Conservation (phyloP, 345 rosid genomes). For the Euphorbia lathyris region DNA sequence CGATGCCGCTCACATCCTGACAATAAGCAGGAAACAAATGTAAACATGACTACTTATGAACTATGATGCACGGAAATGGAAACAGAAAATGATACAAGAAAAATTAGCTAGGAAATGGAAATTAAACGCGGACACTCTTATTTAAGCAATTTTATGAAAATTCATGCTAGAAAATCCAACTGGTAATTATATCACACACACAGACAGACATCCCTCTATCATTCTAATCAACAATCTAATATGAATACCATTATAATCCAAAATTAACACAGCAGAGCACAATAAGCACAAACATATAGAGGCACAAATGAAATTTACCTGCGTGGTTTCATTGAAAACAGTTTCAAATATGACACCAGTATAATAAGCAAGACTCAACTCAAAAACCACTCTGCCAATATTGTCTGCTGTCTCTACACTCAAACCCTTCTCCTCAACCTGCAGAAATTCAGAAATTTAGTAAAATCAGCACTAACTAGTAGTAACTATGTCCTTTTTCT, state of each 20-base stretch:
- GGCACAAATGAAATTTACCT: constrained; percentile 46
- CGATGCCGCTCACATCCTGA: not conserved
- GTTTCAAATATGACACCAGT: constrained; percentile 95
- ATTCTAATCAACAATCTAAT: not conserved
- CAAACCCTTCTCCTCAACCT: constrained; percentile 92
- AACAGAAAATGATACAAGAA: too few species aligned
- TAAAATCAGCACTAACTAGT: not conserved
- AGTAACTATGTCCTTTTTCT: not conserved
- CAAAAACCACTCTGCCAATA: constrained; percentile 81
- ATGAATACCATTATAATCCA: too few species aligned
- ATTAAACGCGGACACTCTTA: too few species aligned
- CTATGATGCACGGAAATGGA: too few species aligned
- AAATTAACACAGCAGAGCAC: too few species aligned
- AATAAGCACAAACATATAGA: not conserved
- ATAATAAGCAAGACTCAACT: constrained; percentile 95
- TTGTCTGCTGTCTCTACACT: constrained; percentile 62
- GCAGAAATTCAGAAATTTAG: not conserved
- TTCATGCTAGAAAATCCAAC: not conserved
- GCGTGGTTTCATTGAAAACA: constrained; percentile 70
- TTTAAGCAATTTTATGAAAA: not conserved
- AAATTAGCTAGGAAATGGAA: too few species aligned
- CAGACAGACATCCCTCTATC: not conserved
- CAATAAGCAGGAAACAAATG: not conserved
- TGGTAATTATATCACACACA: not conserved
- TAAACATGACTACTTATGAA: not conserved